Evolutionary conservation across 495 filamentous ascomycete species (phyloP), one percentile per base, ranked within the genome.

Genomic region (Amniculicola lignicola): DNA sequence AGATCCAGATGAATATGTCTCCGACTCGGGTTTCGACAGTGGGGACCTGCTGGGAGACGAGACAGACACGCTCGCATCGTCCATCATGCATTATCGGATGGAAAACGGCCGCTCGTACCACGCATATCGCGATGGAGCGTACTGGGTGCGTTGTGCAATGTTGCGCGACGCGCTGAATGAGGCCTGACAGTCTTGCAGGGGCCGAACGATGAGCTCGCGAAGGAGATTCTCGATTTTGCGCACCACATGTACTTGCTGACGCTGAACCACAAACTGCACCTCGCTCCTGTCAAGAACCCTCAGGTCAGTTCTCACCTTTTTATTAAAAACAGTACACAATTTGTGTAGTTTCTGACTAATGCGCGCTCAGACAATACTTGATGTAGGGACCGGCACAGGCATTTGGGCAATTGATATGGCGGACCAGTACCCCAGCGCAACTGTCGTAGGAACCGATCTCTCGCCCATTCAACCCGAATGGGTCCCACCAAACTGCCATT

Each of bases 381-480:
- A 70, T 40, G 43, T 65, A 12, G 67, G 66, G 10, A 63, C 57
- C 6, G 67, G 67, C 21, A 68, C 65, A 4, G 67, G 67, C 19
- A 67, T 70, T 23, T 70, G 67, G 67, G 50, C 51, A 21, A 68
- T 65, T 16, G 65, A 71, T 36, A 44, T 69, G 18, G 68, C 68
- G 4, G 63, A 76, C 44, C 43, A 77, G 12, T 83, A 80, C 47
- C 84, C 84, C 42, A 63, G 72, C 7, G 67, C 79, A 19, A 68
- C 74, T 36, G 78, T 87, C 44, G 78, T 74, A n/a, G 85, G 84
- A 37, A 81, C 77, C 7, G 83, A 86, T 56, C 73, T 87, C 15
- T 82, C 79, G 2, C 79, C 82, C 14, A 82, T 84, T 18, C 83
- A 86, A 59, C 83, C 82, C 25, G 71, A 62, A 11, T 78, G 70